A percentile compares a stretch with the other conserved stretches of the same genome.
Evolutionary conservation across 352 stramenopile species (phyloP).

Genomic region (Globisporangium mamillatum): DNA sequence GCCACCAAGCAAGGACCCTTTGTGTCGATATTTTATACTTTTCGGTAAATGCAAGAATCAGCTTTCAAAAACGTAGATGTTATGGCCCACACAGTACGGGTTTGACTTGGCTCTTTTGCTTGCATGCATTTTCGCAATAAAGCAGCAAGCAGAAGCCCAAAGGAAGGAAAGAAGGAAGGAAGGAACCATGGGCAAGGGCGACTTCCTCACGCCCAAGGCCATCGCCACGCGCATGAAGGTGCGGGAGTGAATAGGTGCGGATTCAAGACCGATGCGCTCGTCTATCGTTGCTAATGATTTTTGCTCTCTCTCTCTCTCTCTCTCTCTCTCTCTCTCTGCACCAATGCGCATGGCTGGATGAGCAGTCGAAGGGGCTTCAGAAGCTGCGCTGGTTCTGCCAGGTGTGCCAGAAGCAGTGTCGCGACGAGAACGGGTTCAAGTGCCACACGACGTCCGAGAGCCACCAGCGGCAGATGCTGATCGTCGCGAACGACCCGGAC

Average conservation of each 20-base stretch:
- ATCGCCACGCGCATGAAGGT: conserved; percentile 89
- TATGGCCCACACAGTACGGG: background rate
- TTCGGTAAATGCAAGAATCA: background rate
- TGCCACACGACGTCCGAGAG: conserved; percentile 97
- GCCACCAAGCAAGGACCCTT: too few relatives aligned
- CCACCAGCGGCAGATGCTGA: conserved; percentile 98
- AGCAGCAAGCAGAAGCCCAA: background rate
- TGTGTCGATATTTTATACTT: background rate
- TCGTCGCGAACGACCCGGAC: conserved; percentile 95
- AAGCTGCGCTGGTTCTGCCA: conserved; percentile 99
- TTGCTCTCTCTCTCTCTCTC: background rate
- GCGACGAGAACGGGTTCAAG: conserved; percentile 99
- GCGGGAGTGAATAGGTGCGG: background rate
- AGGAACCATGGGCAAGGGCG: conserved; percentile 70
- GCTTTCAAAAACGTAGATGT: background rate
- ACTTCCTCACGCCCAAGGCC: conserved; percentile 85
- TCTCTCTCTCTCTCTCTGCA: background rate
- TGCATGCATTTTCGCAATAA: background rate
- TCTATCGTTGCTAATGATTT: background rate
- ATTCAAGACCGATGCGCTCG: background rate
- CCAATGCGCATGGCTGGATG: background rate
- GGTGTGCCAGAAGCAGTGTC: conserved; percentile 99
- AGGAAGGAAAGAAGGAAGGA: background rate
- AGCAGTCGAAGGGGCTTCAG: conserved; percentile 93
- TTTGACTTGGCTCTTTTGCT: background rate